Conservation (phyloP, 1,284 basidiomycete species). For the Austroboletus novae-zelandiae region DNA sequence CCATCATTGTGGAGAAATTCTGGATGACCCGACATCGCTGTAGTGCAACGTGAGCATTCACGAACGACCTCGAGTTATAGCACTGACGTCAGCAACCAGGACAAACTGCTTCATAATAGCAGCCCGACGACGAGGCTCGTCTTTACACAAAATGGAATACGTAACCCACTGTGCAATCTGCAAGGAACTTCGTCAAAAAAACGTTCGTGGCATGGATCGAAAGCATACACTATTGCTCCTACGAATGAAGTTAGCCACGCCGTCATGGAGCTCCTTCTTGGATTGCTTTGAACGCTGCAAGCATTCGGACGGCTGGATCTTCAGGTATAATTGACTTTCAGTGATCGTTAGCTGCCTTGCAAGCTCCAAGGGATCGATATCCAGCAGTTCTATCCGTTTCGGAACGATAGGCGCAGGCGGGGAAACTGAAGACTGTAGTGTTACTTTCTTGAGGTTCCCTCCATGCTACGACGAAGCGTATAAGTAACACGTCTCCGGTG, state of each 20-base stretch:
- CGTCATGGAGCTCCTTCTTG: slow-evolving; percentile 50
- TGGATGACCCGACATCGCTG: slow-evolving; percentile 69
- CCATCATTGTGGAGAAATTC: slow-evolving; percentile 80
- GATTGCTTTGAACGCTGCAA: slow-evolving; percentile 57
- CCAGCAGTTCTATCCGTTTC: slow-evolving; percentile 56
- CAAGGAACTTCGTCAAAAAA: not conserved
- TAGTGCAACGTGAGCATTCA: slow-evolving; percentile 7
- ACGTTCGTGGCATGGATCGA: not conserved
- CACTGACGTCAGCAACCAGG: slow-evolving; percentile 68
- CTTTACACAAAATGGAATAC: slow-evolving; percentile 67
- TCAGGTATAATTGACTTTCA: slow-evolving; percentile 68
- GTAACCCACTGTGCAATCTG: slow-evolving; percentile 75
- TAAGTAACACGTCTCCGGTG: not conserved
- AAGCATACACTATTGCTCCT: slow-evolving; percentile 62
- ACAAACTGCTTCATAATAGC: slow-evolving; percentile 76
- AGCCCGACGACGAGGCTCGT: slow-evolving; percentile 69
- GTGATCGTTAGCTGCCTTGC: slow-evolving; percentile 79
- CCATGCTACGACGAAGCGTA: slow-evolving; percentile 34
- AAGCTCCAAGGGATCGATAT: slow-evolving; percentile 75
- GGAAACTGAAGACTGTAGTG: slow-evolving; percentile 34
- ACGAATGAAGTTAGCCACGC: slow-evolving; percentile 71
- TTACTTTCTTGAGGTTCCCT: slow-evolving; percentile 33
- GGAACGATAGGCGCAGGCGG: slow-evolving; percentile 62
- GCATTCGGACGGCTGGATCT: slow-evolving; percentile 72
- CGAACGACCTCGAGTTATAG: not conserved